Evolutionary conservation across 139 green algal species (phyloP).

Genomic region (Coelastrella sp.): DNA sequence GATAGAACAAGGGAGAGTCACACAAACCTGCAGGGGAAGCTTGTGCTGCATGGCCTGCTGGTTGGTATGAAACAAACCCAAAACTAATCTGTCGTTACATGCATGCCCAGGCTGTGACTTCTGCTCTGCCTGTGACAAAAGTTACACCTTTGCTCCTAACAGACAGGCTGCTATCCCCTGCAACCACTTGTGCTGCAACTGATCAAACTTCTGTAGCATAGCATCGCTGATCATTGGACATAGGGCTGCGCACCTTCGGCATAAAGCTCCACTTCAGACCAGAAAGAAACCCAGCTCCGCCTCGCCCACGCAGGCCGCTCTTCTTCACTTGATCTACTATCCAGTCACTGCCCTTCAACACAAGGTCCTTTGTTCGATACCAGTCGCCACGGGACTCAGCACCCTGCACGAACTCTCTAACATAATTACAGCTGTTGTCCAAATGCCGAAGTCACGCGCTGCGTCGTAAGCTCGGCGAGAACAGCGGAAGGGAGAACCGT

Average conservation of each 20-base stretch:
- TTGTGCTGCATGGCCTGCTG: too few relatives aligned
- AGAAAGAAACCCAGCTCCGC: slow-evolving; percentile 95
- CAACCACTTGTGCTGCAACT: not conserved
- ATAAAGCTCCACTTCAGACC: slow-evolving; percentile 97
- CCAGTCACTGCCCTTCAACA: slow-evolving; percentile 94
- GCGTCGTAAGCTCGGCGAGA: not conserved
- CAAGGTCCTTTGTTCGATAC: slow-evolving; percentile 92
- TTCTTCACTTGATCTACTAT: slow-evolving; percentile 98
- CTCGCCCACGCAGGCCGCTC: slow-evolving; percentile 92
- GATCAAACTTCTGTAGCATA: not conserved
- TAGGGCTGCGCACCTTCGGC: slow-evolving; percentile 88
- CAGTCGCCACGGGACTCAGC: slow-evolving; percentile 78
- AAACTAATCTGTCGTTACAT: too few relatives aligned
- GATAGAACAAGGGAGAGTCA: too few relatives aligned
- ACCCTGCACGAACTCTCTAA: slow-evolving; percentile 50
- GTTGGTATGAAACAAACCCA: too few relatives aligned
- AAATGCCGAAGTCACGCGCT: not conserved
- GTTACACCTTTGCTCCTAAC: too few relatives aligned
- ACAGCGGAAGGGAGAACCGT: not conserved
- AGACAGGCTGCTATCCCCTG: not conserved
- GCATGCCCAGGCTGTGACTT: too few relatives aligned
- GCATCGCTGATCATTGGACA: too few relatives aligned
- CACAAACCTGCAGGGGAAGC: too few relatives aligned
- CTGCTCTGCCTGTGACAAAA: too few relatives aligned
- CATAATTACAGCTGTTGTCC: not conserved